Base-by-base conservation (phyloP, 73 alveolate genomes). In the Tetrahymena thermophila region DNA sequence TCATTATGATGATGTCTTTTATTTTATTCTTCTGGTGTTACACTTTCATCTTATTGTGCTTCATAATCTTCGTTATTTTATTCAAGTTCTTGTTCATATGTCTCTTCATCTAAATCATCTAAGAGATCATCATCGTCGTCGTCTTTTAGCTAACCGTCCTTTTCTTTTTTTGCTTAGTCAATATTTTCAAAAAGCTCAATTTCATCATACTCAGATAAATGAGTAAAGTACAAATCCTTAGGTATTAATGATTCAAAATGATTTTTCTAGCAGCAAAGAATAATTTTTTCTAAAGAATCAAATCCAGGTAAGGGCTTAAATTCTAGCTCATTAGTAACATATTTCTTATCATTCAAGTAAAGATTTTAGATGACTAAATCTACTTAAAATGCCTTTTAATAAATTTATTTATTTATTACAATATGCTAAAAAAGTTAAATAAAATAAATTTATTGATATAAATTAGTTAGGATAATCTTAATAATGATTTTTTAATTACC, bases 1-100 rank as follows among this genome's bases (percentile, higher is more conserved):
- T 35, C 94, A 40, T 94, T 94, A 37, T 35, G 96, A 85, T 85
- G 84, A 56, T 96, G 13, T 94, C 93, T 93, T 85, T 93, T 96
- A 85, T 56, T 34, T 89, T 35, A 35, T 85, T 57, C 94, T 38
- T 55, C 94, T 94, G 43, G 4, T 3, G 21, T 31, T 1, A 35
- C 93, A 35, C 89, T 58, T n/a, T 85, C 93, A n/a, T 56, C 94
- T 40, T 25, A 34, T 56, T 35, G 40, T 14, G 21, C 34, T 40
- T 55, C 35, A 35, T 35, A 16, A 35, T 28, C 94, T 55, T 94
- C 96, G 15, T 34, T 25, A 44, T 19, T 34, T 35, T 34, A 0
- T 19, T 57, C 43, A 3, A 43, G 34, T 19, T 94, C 94, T 43
- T 43, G 35, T 17, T 56, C 93, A 28, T 25, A 37, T 13, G 28